These are phyloP conservation scores for Chaetomium tenue DNA, from an alignment of 495 filamentous ascomycete species.

Conservation along the genomic window DNA sequence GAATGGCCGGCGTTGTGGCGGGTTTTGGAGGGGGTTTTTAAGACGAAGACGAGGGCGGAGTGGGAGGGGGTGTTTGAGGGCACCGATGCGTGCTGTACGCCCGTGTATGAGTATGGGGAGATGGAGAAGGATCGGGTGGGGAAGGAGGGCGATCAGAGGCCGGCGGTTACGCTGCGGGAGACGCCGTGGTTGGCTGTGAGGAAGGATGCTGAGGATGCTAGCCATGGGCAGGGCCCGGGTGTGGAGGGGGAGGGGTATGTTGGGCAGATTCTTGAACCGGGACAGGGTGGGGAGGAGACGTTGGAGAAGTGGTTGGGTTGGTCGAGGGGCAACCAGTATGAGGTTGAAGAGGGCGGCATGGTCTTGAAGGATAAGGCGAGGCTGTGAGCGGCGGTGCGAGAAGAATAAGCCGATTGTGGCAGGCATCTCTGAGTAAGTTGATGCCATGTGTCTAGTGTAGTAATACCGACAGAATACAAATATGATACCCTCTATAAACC, in stretches of 20 bases:
- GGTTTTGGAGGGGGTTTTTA: constrained; percentile 63
- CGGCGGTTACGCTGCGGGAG: constrained; percentile 64
- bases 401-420: neutral
- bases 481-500: constrained; percentile 6
- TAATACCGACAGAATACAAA: neutral
- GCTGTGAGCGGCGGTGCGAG: constrained; percentile 39
- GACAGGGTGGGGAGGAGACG: constrained; percentile 67
- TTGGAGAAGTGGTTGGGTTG: constrained; percentile 77
- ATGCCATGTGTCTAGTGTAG: neutral
- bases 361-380: constrained; percentile 51
- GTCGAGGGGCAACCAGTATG: constrained; percentile 67
- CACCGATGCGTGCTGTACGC: constrained; percentile 88
- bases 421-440: neutral
- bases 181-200: constrained; percentile 62
- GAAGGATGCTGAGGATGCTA: constrained; percentile 34
- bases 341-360: constrained; percentile 59
- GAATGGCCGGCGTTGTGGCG: constrained; percentile 65
- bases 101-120: constrained; percentile 73
- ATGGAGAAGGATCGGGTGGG: constrained; percentile 52
- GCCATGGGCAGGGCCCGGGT: constrained; percentile 49
- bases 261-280: constrained; percentile 58
- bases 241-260: constrained; percentile 62
- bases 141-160: constrained; percentile 67
- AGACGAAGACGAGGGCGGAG: constrained; percentile 68
- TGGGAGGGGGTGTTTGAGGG: constrained; percentile 87